Evolutionary conservation across 306 rosid genomes (phyloP).

Genomic region (Pterocarpus macrocarpus): DNA sequence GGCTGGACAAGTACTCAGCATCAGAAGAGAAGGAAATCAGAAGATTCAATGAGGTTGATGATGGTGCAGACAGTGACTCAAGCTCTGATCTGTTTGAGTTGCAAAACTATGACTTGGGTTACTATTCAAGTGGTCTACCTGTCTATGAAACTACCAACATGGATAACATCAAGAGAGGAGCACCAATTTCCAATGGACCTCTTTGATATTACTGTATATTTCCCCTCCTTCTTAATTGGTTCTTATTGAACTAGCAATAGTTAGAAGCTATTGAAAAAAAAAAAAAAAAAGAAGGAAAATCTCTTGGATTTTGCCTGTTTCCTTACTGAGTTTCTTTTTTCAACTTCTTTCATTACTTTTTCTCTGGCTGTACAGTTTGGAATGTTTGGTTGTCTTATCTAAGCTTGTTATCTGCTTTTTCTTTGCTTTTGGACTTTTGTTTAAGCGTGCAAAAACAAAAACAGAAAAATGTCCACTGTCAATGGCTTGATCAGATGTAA

Average conservation of each 20-base stretch:
- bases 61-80: constrained; percentile 93
- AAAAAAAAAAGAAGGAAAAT: constrained; percentile 45
- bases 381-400: constrained; percentile 68
- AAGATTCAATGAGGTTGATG: constrained; percentile 63
- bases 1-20: constrained; percentile 43
- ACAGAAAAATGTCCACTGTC: constrained; percentile 33
- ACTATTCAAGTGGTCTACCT: constrained; percentile 79
- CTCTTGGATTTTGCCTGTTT: constrained; percentile 49
- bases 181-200: constrained; percentile 77
- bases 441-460: constrained; percentile 46
- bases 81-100: constrained; percentile 96
- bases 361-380: constrained; percentile 60
- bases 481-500: constrained; percentile 35
- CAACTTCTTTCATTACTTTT: constrained; percentile 44
- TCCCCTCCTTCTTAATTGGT: constrained; percentile 38
- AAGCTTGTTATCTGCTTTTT: constrained; percentile 26
- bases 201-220: constrained; percentile 46
- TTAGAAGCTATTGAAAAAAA: constrained; percentile 47
- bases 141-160: constrained; percentile 97
- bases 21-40: constrained; percentile 42
- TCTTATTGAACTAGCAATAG: constrained; percentile 46
- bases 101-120: constrained; percentile 91
- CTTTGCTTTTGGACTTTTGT: constrained; percentile 52
- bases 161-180: constrained; percentile 87
- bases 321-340: constrained; percentile 43